Evolutionary conservation across 1,139 yeast genomes (phyloP), one percentile per base, ranked within the genome.

Genomic region (Blastobotrys malaysiensis): DNA sequence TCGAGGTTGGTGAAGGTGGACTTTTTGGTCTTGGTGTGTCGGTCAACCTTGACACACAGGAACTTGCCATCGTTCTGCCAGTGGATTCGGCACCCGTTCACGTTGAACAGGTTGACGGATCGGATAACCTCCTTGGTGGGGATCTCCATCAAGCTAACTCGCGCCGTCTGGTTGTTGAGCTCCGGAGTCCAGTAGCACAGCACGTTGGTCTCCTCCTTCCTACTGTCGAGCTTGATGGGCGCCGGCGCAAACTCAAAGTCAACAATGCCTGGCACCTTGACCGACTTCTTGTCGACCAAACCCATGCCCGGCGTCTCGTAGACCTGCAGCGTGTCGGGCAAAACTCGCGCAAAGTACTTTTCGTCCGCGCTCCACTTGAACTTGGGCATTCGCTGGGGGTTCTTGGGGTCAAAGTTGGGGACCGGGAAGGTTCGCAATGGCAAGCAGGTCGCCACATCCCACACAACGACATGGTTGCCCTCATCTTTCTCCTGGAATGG

Each of bases 161-260:
- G 86, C 31, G 99, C 98, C 51, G 97, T 88, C 76, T 91, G 96
- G 73, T 93, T 91, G 61, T 81, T 73, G 58, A 86, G 77, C 75
- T 95, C 99, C 53, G 99, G 99, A 50, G 97, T 90, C 99, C 99
- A 95, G 77, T 86, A 93, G 46, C 96, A 85, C 64, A 95, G 78
- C 43, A 90, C 76, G 50, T 54, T 55, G 21, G 61, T 49, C 39
- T 52, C 46, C 14, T 52, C 57, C 31, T 56, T 58, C 14, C 59
- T 75, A 62, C 78, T 81, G 49, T 83, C 81, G 60, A 89, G 78
- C 62, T 80, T 77, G 49, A 89, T 88, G 60, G 86, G 86, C 44
- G 93, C 84, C 59, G 99, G 99, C 24, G 98, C 90, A 82, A 95
- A 93, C 70, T 90, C 96, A 68, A 95, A 93, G 72, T 91, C 97